These are phyloP conservation scores for Penicillium steckii DNA, from an alignment of 495 filamentous ascomycete species.

Conservation along the genomic window DNA sequence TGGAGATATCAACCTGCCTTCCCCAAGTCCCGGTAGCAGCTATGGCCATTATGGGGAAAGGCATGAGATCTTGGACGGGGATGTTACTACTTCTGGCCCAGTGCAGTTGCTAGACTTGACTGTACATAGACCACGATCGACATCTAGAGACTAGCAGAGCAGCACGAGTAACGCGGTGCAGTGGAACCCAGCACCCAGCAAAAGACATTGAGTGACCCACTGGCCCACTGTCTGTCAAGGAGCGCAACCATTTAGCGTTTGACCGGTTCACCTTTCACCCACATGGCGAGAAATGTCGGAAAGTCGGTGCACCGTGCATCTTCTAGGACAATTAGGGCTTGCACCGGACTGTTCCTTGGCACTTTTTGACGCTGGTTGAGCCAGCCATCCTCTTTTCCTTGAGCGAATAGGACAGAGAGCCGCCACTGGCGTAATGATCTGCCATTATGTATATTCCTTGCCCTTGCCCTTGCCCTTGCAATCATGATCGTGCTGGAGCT, in stretches of 20 bases:
- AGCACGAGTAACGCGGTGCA: neutral
- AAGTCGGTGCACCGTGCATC: conserved; percentile 12
- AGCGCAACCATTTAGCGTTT: conserved; percentile 8
- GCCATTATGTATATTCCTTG: too few species aligned
- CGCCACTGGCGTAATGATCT: conserved; percentile 11
- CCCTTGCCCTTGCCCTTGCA: conserved; percentile 4
- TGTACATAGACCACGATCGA: conserved; percentile 9
- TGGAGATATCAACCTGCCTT: conserved; percentile 9
- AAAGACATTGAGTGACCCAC: neutral
- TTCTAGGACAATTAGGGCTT: neutral
- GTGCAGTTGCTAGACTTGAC: conserved; percentile 3
- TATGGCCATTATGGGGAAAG: conserved; percentile 7
- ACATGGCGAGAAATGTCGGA: conserved; percentile 17
- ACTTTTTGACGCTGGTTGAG: neutral
- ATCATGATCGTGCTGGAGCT: conserved; percentile 3
- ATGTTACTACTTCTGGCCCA: conserved; percentile 11
- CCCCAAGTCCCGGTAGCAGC: conserved; percentile 10
- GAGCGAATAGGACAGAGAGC: conserved; percentile 4
- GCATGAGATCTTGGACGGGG: conserved; percentile 12
- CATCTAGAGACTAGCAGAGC: neutral
- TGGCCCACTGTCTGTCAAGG: conserved; percentile 15
- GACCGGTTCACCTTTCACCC: conserved; percentile 19
- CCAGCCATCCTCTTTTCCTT: neutral
- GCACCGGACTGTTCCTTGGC: neutral
- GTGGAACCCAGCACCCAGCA: conserved; percentile 1